A percentile compares a stretch with the other conserved stretches of the same genome.
Conservation (phyloP, 2,329 filamentous ascomycete species). For the Hypoxylon sp. region DNA sequence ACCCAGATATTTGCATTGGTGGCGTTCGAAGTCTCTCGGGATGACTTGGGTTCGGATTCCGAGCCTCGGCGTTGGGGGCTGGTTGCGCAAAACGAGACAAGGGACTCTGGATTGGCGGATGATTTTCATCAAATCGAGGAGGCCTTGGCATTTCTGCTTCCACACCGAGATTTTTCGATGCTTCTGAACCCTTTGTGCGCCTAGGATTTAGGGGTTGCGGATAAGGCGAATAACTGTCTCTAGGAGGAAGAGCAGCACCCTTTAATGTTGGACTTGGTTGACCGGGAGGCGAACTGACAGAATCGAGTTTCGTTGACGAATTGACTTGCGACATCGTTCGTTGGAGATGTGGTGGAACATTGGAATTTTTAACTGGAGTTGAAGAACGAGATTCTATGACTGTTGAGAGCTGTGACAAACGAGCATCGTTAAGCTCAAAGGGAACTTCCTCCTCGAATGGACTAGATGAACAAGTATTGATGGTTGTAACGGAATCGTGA, state of each 20-base stretch:
- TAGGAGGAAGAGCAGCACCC: constrained; percentile 52
- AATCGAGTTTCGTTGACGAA: constrained; percentile 55
- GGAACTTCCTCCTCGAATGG: constrained; percentile 54
- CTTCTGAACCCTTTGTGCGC: constrained; percentile 33
- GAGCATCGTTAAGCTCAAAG: constrained; percentile 52
- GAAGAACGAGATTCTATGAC: constrained; percentile 64
- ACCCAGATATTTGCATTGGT: constrained; percentile 45
- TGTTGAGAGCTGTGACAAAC: constrained; percentile 61
- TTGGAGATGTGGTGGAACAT: constrained; percentile 50
- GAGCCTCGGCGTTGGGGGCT: constrained; percentile 19
- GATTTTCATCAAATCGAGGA: constrained; percentile 19
- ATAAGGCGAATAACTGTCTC: constrained; percentile 48
- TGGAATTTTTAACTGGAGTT: constrained; percentile 54
- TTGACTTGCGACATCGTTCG: constrained; percentile 51
- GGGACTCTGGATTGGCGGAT: constrained; percentile 24
- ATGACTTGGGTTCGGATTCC: constrained; percentile 1
- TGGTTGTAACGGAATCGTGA: constrained; percentile 58
- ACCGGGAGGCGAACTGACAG: constrained; percentile 55
- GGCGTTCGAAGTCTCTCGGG: constrained; percentile 36
- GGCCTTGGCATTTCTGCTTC: constrained; percentile 13
- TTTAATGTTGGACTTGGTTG: constrained; percentile 61
- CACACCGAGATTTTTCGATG: constrained; percentile 2
- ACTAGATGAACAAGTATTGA: constrained; percentile 52
- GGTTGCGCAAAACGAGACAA: constrained; percentile 24
- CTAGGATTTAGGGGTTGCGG: constrained; percentile 49